Percentiles rank a stretch among this genome's conserved stretches.
phyloP scores from a whole-genome alignment of 2,329 filamentous ascomycete genomes.

The Aspergillus sp. region DNA sequence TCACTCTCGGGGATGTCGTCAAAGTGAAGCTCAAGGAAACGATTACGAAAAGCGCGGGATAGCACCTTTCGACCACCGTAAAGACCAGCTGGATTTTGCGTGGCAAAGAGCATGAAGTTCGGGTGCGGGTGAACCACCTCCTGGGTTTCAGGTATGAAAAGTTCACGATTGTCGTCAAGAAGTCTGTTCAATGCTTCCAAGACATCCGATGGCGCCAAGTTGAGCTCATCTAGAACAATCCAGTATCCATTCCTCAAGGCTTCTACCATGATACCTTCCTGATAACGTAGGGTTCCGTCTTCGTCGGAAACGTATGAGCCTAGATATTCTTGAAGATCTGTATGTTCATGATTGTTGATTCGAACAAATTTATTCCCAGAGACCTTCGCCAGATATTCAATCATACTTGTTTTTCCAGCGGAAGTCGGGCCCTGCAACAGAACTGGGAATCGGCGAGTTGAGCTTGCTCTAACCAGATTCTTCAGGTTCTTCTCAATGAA shows the following conservation, averaged over 20 bases:
- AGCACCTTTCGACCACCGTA: constrained; percentile 94
- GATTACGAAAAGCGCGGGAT: constrained; percentile 91
- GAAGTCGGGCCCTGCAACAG: constrained; percentile 96
- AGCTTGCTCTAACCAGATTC: constrained; percentile 90
- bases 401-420: constrained; percentile 98
- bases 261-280: constrained; percentile 90
- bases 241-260: constrained; percentile 91
- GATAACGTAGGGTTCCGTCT: constrained; percentile 83
- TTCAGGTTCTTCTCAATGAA: constrained; percentile 94
- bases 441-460: constrained; percentile 87
- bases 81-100: constrained; percentile 91
- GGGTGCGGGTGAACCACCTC: constrained; percentile 88
- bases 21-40: constrained; percentile 95
- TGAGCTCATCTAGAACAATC: constrained; percentile 97
- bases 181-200: constrained; percentile 93
- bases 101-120: constrained; percentile 97
- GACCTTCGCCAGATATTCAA: constrained; percentile 94
- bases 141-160: constrained; percentile 94
- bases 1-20: constrained; percentile 97
- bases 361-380: constrained; percentile 96
- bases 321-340: constrained; percentile 94
- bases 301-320: constrained; percentile 87
- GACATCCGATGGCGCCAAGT: constrained; percentile 94
- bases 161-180: constrained; percentile 91
- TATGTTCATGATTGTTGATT: constrained; percentile 99